phyloP scores from a whole-genome alignment of 208 protist species.

The Trypanosoma melophagium region DNA sequence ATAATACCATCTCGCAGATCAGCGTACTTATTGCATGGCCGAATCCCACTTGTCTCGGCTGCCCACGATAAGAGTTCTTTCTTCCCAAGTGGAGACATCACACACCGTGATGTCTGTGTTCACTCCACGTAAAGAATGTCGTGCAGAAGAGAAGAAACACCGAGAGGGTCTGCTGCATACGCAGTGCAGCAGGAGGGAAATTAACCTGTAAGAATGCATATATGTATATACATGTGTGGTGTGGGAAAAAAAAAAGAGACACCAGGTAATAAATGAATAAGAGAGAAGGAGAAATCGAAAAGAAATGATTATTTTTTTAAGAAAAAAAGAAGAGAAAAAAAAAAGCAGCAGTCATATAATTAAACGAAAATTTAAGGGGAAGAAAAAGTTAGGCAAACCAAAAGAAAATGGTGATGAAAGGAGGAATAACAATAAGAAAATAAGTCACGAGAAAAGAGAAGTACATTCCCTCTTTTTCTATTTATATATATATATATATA shows the following conservation, averaged over 20 bases:
- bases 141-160: neutral
- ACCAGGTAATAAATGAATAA: neutral
- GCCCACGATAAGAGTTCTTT: conserved; percentile 62
- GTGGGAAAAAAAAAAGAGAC: conserved; percentile 22
- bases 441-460: too few relatives aligned
- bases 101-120: neutral
- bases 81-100: conserved; percentile 33
- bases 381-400: too few relatives aligned
- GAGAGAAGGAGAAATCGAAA: conserved; percentile 18
- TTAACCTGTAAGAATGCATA: too few relatives aligned
- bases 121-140: conserved; percentile 11
- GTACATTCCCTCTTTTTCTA: too few relatives aligned
- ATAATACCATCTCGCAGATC: conserved; percentile 68
- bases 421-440: too few relatives aligned
- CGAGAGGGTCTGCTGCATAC: too few relatives aligned
- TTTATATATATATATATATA: neutral
- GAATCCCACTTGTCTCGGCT: conserved; percentile 30
- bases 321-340: neutral
- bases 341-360: too few relatives aligned
- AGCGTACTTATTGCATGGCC: conserved; percentile 51
- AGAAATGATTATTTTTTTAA: too few relatives aligned
- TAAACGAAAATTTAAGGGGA: too few relatives aligned
- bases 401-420: too few relatives aligned
- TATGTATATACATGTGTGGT: neutral
- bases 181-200: too few relatives aligned